Percentiles rank a stretch among this genome's conserved stretches.
Evolutionary conservation across 2,329 filamentous ascomycete genomes (phyloP).

Genomic region (Fusarium sp.): DNA sequence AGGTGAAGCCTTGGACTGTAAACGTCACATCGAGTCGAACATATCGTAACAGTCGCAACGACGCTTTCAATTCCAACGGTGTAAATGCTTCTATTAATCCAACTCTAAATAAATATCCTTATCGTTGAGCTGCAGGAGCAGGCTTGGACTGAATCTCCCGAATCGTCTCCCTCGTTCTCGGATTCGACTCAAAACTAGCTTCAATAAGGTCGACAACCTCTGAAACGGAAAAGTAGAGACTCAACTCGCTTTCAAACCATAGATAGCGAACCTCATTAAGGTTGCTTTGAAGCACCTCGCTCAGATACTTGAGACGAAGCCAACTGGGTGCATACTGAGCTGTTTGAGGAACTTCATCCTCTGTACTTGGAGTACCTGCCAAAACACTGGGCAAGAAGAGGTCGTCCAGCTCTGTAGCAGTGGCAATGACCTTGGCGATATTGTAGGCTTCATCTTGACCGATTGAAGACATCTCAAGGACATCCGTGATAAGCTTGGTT

Average conservation of each 20-base stretch:
- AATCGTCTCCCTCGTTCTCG: constrained; percentile 68
- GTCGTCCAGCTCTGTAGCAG: constrained; percentile 69
- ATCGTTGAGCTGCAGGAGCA: constrained; percentile 50
- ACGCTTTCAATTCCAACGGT: not conserved
- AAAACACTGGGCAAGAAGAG: constrained; percentile 65
- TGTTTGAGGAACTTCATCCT: constrained; percentile 64
- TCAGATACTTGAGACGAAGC: constrained; percentile 73
- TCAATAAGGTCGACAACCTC: constrained; percentile 73
- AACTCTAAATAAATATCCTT: not conserved
- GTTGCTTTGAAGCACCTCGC: constrained; percentile 74
- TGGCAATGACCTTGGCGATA: constrained; percentile 69
- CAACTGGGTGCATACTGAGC: constrained; percentile 71
- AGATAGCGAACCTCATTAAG: constrained; percentile 71
- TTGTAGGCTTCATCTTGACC: constrained; percentile 73
- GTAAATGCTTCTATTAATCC: not conserved
- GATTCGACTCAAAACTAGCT: constrained; percentile 73
- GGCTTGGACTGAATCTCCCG: constrained; percentile 67
- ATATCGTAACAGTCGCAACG: too few species aligned
- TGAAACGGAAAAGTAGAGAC: constrained; percentile 69
- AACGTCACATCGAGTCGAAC: too few species aligned
- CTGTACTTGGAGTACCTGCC: constrained; percentile 40
- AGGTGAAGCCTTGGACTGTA: too few species aligned
- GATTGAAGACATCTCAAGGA: constrained; percentile 71
- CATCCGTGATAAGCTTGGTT: constrained; percentile 69
- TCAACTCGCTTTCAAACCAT: constrained; percentile 75